A percentile compares a stretch with the other conserved stretches of the same genome.
phyloP scores from a whole-genome alignment of 129 eudicot genomes.

The Tagetes erecta region DNA sequence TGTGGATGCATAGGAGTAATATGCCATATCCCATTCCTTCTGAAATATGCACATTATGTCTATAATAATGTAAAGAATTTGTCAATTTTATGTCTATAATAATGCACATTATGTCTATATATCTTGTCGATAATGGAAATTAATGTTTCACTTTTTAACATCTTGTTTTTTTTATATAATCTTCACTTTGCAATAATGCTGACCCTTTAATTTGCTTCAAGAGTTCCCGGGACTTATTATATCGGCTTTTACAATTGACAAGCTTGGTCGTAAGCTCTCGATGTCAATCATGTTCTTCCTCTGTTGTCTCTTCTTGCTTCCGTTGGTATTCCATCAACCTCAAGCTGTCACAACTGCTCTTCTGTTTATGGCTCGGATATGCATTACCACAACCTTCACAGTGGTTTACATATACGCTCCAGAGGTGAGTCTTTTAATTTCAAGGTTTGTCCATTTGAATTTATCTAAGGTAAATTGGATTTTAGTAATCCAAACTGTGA shows the following conservation, averaged over 20 bases:
- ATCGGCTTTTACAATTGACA: constrained; percentile 65
- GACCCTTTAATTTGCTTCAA: constrained; percentile 43
- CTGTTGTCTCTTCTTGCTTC: constrained; percentile 58
- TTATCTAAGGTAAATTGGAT: too few relatives aligned
- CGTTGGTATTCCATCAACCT: constrained; percentile 55
- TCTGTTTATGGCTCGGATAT: constrained; percentile 68
- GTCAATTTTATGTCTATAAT: neutral
- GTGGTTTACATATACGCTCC: constrained; percentile 72
- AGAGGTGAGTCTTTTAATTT: constrained; percentile 44
- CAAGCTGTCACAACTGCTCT: constrained; percentile 54
- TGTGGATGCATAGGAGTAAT: neutral
- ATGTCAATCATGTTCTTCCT: constrained; percentile 71
- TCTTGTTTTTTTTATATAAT: constrained; percentile 7
- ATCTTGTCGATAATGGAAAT: constrained; percentile 24
- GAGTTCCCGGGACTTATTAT: constrained; percentile 75
- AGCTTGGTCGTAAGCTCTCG: constrained; percentile 63
- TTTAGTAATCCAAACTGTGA: too few relatives aligned
- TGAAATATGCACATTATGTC: neutral
- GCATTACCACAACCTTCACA: constrained; percentile 68
- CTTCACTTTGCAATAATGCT: constrained; percentile 31
- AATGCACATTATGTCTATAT: neutral
- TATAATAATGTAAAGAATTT: neutral
- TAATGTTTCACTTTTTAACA: constrained; percentile 11
- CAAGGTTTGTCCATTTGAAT: neutral
- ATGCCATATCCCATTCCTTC: neutral